phyloP scores from a whole-genome alignment of 1,284 basidiomycete genomes.

The Pascua guehoae region DNA sequence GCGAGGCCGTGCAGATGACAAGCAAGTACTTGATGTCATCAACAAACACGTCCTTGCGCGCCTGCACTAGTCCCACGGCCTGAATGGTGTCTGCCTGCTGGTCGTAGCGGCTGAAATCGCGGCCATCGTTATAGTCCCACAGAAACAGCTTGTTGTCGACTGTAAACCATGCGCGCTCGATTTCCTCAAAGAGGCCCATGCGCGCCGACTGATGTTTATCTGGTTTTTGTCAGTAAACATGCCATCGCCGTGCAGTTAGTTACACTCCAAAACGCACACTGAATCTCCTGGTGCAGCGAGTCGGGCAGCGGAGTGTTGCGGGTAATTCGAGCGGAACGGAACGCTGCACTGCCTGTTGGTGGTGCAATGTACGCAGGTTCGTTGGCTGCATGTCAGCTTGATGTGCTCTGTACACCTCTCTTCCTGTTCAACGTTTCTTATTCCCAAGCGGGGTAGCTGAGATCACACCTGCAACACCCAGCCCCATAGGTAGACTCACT shows the following conservation, averaged over 20 bases:
- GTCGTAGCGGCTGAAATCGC: constrained; percentile 63
- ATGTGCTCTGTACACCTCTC: not conserved
- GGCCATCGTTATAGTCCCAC: constrained; percentile 88
- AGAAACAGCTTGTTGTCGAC: constrained; percentile 92
- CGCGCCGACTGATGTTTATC: constrained; percentile 40
- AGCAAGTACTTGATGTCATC: constrained; percentile 87
- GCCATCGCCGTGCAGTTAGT: not conserved
- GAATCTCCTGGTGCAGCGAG: constrained; percentile 42
- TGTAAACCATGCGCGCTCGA: constrained; percentile 92
- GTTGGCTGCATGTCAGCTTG: constrained; percentile 14
- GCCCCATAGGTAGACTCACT: constrained; percentile 17
- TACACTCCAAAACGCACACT: constrained; percentile 22
- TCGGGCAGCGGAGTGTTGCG: constrained; percentile 41
- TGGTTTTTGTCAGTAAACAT: constrained; percentile 12
- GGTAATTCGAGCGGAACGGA: constrained; percentile 22
- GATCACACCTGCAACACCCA: not conserved
- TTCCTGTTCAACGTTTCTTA: no score
- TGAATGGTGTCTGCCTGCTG: constrained; percentile 90
- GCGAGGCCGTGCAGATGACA: constrained; percentile 81
- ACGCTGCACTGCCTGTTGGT: constrained; percentile 19
- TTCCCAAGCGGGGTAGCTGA: not conserved
- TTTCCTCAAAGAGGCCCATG: constrained; percentile 90
- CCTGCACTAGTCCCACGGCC: constrained; percentile 75
- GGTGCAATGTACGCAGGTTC: constrained; percentile 21
- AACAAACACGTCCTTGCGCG: constrained; percentile 71